Percentiles rank a stretch among this genome's conserved stretches.
Conservation (phyloP, 495 filamentous ascomycete species). For the Friedmanniomyces simplex region DNA sequence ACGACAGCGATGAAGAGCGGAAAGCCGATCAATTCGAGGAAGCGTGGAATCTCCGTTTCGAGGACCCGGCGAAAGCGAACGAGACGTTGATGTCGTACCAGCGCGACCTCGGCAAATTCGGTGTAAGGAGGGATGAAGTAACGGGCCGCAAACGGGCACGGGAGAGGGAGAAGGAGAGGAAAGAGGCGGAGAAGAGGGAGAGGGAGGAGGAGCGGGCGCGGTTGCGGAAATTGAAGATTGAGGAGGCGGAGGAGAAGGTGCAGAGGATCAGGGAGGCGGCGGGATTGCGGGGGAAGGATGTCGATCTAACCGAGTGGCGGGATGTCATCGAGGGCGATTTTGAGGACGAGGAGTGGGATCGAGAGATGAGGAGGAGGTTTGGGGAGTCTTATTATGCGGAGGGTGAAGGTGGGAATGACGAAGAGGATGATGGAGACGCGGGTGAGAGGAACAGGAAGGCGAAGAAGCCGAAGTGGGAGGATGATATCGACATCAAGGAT, state of each 20-base stretch:
- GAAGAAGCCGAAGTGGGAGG: constrained; percentile 92
- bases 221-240: constrained; percentile 73
- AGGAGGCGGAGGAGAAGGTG: constrained; percentile 75
- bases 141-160: constrained; percentile 64
- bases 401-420: constrained; percentile 37
- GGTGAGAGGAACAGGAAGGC: constrained; percentile 44
- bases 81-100: constrained; percentile 77
- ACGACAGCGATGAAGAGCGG: constrained; percentile 75
- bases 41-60: constrained; percentile 95
- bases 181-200: constrained; percentile 66
- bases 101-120: constrained; percentile 68
- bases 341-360: constrained; percentile 78
- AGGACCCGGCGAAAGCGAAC: constrained; percentile 75
- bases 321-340: constrained; percentile 75
- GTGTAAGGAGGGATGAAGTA: constrained; percentile 72
- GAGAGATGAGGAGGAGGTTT: constrained; percentile 77
- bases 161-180: constrained; percentile 63
- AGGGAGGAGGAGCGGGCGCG: constrained; percentile 73
- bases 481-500: constrained; percentile 94
- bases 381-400: constrained; percentile 76
- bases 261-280: constrained; percentile 76
- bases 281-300: constrained; percentile 53
- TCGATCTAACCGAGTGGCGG: constrained; percentile 68
- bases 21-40: constrained; percentile 78
- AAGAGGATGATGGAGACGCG: constrained; percentile 28